phyloP scores from a whole-genome alignment of 2,329 filamentous ascomycete genomes.

The Cryphonectria parasitica region DNA sequence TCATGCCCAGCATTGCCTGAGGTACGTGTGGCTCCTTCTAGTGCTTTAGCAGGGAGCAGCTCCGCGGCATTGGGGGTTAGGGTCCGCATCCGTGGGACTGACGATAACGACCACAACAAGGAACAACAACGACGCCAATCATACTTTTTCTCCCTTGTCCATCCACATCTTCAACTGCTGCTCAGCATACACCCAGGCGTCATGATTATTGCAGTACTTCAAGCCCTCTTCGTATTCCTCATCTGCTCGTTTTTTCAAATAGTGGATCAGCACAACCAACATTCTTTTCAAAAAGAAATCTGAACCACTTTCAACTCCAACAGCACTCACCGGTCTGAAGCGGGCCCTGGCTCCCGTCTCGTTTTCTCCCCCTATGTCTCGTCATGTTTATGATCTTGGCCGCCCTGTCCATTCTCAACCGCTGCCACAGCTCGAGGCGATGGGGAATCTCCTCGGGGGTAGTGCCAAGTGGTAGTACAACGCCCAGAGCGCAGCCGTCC shows the following conservation, averaged over 20 bases:
- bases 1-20: background rate
- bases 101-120: no score
- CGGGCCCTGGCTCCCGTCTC: slow-evolving; percentile 8
- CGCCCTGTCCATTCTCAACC: slow-evolving; percentile 17
- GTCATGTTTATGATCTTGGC: slow-evolving; percentile 14
- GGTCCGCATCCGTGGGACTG: background rate
- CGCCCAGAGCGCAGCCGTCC: slow-evolving; percentile 22
- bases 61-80: background rate
- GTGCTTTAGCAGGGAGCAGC: background rate
- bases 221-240: slow-evolving; percentile 19
- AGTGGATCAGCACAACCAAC: background rate
- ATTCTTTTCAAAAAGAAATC: background rate
- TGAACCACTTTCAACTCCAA: background rate
- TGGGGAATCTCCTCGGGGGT: slow-evolving; percentile 11
- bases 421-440: slow-evolving; percentile 25
- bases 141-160: background rate
- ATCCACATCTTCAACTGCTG: slow-evolving; percentile 19
- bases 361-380: slow-evolving; percentile 11
- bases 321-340: slow-evolving; percentile 20
- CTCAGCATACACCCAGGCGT: slow-evolving; percentile 23
- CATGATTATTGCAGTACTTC: slow-evolving; percentile 21
- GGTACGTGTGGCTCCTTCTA: background rate
- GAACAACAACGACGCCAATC: background rate
- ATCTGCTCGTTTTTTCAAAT: background rate
- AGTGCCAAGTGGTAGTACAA: slow-evolving; percentile 14